Percentiles rank a stretch among this genome's conserved stretches.
phyloP scores from a whole-genome alignment of 73 alveolate genomes.

The Durusdinium trenchii region DNA sequence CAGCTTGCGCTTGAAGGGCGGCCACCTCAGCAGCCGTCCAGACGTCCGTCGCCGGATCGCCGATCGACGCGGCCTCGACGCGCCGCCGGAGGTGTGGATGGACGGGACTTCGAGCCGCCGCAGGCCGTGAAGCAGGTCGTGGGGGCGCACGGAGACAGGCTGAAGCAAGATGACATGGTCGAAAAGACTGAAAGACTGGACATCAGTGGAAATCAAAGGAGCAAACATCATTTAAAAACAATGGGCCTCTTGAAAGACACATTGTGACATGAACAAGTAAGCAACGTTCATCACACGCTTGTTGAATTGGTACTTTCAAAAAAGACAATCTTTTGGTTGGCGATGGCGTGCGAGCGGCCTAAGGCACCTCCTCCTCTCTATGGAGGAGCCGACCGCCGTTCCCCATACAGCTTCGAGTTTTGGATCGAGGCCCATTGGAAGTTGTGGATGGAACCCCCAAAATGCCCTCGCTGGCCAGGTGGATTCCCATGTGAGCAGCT shows the following conservation, averaged over 20 bases:
- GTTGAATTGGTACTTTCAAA: no score
- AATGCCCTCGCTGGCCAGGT: no score
- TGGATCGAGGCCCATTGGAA: slow-evolving; percentile 86
- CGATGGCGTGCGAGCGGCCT: neutral
- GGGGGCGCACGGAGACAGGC: no score
- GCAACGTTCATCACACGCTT: no score
- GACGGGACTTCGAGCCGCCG: slow-evolving; percentile 24
- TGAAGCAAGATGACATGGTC: no score
- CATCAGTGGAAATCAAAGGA: no score
- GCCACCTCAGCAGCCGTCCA: neutral
- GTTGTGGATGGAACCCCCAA: no score
- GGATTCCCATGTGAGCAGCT: no score
- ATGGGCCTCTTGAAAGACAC: no score
- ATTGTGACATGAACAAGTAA: no score
- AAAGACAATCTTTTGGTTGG: neutral
- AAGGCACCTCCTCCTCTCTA: slow-evolving; percentile 65
- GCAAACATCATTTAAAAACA: no score
- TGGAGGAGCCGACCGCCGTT: slow-evolving; percentile 71
- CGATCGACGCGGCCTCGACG: neutral
- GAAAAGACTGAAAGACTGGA: no score
- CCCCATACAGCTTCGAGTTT: slow-evolving; percentile 53
- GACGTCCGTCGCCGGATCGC: neutral
- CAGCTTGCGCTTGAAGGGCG: slow-evolving; percentile 1
- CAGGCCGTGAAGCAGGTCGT: slow-evolving; percentile 35
- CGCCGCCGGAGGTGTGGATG: slow-evolving; percentile 25